These are phyloP conservation scores for Arthrobotrys megalospora DNA, from an alignment of 2,329 filamentous ascomycete genomes.

Conservation along the genomic window DNA sequence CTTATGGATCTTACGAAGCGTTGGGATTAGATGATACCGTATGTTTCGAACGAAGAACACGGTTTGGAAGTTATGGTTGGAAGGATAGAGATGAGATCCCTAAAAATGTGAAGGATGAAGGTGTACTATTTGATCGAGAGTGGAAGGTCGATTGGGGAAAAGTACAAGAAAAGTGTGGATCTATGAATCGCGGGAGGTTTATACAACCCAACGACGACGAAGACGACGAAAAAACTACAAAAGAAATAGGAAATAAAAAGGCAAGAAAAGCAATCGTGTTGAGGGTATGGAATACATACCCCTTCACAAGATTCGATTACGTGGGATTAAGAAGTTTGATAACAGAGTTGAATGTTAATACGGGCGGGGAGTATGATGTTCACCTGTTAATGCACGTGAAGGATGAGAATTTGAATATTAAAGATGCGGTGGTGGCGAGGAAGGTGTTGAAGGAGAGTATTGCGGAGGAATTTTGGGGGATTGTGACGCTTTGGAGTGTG, in stretches of 20 bases:
- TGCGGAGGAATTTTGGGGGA: slow-evolving; percentile 86
- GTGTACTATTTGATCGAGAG: slow-evolving; percentile 69
- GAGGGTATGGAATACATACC: slow-evolving; percentile 84
- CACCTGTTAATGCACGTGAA: slow-evolving; percentile 89
- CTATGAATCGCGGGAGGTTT: slow-evolving; percentile 78
- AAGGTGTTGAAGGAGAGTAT: slow-evolving; percentile 78
- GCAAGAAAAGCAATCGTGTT: slow-evolving; percentile 83
- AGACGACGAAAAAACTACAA: slow-evolving; percentile 18
- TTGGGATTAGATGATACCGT: slow-evolving; percentile 85
- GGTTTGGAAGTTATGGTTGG: slow-evolving; percentile 83
- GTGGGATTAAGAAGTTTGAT: slow-evolving; percentile 88
- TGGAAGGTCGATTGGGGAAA: slow-evolving; percentile 74
- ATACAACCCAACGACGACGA: not conserved
- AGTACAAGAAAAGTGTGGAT: slow-evolving; percentile 73
- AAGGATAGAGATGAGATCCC: slow-evolving; percentile 75
- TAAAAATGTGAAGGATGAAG: slow-evolving; percentile 36
- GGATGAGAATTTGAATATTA: slow-evolving; percentile 81
- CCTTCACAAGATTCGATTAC: slow-evolving; percentile 84
- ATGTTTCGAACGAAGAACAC: slow-evolving; percentile 92
- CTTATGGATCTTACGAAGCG: slow-evolving; percentile 88
- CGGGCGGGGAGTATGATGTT: slow-evolving; percentile 88
- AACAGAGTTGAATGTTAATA: slow-evolving; percentile 82
- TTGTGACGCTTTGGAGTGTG: slow-evolving; percentile 94
- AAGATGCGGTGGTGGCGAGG: slow-evolving; percentile 78
- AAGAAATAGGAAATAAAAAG: slow-evolving; percentile 57